phyloP scores from a whole-genome alignment of 2,329 filamentous ascomycete genomes.

The Sporothrix luriei region DNA sequence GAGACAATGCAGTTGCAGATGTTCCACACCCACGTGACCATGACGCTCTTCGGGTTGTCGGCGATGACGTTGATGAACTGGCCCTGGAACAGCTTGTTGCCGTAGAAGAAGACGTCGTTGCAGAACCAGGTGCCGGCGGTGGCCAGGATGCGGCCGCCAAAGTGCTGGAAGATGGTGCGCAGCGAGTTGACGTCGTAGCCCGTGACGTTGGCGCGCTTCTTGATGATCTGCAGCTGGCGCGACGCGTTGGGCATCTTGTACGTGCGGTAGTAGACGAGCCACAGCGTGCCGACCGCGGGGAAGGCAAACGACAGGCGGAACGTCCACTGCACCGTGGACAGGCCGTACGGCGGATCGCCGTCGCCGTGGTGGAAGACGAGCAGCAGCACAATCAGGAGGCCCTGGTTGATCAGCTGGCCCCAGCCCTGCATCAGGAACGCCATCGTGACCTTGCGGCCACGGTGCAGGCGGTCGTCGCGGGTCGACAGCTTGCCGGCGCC shows the following conservation, averaged over 20 bases:
- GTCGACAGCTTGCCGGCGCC: conserved; percentile 86
- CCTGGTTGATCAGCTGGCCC: conserved; percentile 95
- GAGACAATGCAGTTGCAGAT: conserved; percentile 87
- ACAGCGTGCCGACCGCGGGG: conserved; percentile 85
- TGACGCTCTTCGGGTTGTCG: conserved; percentile 59
- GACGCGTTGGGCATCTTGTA: conserved; percentile 91
- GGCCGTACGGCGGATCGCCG: conserved; percentile 75
- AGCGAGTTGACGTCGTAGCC: conserved; percentile 90
- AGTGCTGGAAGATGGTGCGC: conserved; percentile 75
- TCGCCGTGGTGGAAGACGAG: conserved; percentile 83
- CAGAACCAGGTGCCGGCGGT: conserved; percentile 90
- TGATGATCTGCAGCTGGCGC: conserved; percentile 77
- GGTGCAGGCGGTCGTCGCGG: conserved; percentile 88
- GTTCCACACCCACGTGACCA: conserved; percentile 91
- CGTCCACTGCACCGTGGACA: conserved; percentile 79
- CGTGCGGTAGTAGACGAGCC: conserved; percentile 94
- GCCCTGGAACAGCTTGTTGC: conserved; percentile 46
- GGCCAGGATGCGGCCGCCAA: conserved; percentile 81
- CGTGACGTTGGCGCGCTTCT: conserved; percentile 84
- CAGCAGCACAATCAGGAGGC: conserved; percentile 80
- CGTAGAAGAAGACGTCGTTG: conserved; percentile 99
- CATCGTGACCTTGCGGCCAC: conserved; percentile 91
- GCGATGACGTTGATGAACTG: conserved; percentile 38
- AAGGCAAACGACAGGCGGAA: conserved; percentile 92
- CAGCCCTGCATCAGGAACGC: conserved; percentile 98